These are phyloP conservation scores for Aureobasidium namibiae DNA, from an alignment of 2,329 filamentous ascomycete species.

Conservation along the genomic window DNA sequence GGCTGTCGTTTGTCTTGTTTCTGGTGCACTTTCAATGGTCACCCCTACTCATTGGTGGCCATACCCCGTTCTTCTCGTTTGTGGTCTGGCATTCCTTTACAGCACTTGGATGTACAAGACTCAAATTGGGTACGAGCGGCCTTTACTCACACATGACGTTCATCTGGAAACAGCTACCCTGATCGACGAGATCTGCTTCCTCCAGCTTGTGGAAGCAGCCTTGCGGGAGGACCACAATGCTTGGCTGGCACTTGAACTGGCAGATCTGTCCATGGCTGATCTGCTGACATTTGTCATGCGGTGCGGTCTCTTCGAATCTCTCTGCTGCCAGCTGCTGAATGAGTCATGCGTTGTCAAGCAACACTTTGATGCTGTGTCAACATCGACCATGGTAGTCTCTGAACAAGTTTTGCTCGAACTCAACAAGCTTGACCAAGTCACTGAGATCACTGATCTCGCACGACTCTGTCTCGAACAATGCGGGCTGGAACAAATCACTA, in stretches of 20 bases:
- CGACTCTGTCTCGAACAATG: not conserved
- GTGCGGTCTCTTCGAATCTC: not conserved
- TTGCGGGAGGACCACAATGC: not conserved
- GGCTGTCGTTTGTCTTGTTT: not conserved
- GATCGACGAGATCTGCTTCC: not conserved
- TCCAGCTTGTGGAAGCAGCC: not conserved
- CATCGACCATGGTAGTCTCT: not conserved
- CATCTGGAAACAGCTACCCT: not conserved
- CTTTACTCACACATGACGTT: not conserved
- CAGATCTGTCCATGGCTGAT: not conserved
- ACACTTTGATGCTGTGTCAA: not conserved
- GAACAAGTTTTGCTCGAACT: not conserved
- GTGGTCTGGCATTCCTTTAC: not conserved
- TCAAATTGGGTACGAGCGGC: not conserved
- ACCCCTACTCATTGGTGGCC: constrained; percentile 1
- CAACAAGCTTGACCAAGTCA: not conserved
- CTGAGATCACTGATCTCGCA: not conserved
- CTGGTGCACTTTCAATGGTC: not conserved
- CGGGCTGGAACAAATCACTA: not conserved
- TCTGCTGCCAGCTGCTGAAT: not conserved
- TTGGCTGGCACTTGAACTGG: not conserved
- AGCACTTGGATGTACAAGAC: not conserved
- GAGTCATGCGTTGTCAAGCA: not conserved
- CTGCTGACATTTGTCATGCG: not conserved
- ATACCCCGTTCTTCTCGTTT: not conserved